Base-by-base conservation (phyloP, 768 basidiomycete species). In the Hypsizygus marmoreus region DNA sequence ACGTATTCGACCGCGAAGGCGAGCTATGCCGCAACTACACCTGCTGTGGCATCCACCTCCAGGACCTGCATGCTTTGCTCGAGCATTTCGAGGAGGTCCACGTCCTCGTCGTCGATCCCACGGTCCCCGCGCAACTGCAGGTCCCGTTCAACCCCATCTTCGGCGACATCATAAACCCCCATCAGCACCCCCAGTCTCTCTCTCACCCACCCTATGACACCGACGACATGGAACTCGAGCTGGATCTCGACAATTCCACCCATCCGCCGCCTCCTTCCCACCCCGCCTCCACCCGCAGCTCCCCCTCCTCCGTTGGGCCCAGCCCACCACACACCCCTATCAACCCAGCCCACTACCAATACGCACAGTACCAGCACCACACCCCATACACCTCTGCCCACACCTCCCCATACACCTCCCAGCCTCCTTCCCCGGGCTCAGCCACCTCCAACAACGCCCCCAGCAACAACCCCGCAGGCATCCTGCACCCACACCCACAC, bases 41-140 rank as follows among this genome's bases (percentile, higher is more conserved):
- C 1, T 97, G 94, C 68, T 97, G 93, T 61, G 92, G 91, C 8
- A 69, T 82, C 25, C 75, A 82, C 47, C 73, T 90, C 5, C 56
- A 77, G 24, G 87, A 90, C 57, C 76, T 90, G 0, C 87, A 90
- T 50, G 86, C 90, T 2, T 82, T 95, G 9, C 78, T 95, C 2
- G 91, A 95, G 65, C 93, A 95, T 61, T 94, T 95, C 54, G 93
- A 95, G 59, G 87, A 92, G 49, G 82, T 84, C 36, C 93, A 95
- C 62, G 88, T 95, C 62, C 77, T 89, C 59, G 82, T 91, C 47
- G 62, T 86, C 32, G 74, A 78, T 60, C 72, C 71, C 28, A 56
- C 58, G 34, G 63, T 57, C 3, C 60, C 62, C 4, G 68, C 76
- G 9, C 59, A 72, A 53, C 67, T 78, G 56, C 63, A 72, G 47